A percentile compares a stretch with the other conserved stretches of the same genome.
Evolutionary conservation across 1,139 yeast genomes (phyloP).

Genomic region (Nakaseomyces sp.): DNA sequence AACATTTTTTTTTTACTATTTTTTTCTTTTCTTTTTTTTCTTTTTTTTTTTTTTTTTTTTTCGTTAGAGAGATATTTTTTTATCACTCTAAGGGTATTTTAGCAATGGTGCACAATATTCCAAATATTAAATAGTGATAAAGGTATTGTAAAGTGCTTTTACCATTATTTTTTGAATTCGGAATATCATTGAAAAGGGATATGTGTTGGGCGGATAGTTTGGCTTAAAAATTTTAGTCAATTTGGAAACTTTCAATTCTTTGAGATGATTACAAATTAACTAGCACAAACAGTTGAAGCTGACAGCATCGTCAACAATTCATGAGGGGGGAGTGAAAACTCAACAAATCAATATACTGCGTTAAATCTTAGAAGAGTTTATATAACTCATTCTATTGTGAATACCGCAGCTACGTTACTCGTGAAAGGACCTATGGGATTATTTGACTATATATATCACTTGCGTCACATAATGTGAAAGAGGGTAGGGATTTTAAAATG

Average conservation of each 20-base stretch:
- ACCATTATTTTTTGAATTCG: neutral
- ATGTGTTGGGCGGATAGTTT: neutral
- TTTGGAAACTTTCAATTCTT: neutral
- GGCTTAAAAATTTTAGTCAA: neutral
- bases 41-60: constrained; percentile 3
- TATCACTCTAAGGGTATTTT: neutral
- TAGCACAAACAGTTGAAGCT: neutral
- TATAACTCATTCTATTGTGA: neutral
- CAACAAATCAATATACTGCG: neutral
- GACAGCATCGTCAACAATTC: neutral
- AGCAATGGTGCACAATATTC: neutral
- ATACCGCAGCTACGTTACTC: neutral
- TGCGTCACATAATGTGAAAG: constrained; percentile 3
- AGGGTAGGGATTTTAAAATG: constrained; percentile 1
- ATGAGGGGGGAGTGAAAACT: neutral
- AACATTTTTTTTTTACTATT: neutral
- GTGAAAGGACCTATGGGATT: constrained; percentile 6
- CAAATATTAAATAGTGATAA: neutral
- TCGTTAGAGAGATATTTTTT: neutral
- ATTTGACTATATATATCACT: constrained; percentile 5
- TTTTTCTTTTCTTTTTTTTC: constrained; percentile 4
- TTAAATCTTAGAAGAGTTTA: neutral
- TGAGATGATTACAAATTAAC: neutral
- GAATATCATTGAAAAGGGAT: neutral
- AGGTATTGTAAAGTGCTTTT: neutral